phyloP scores from a whole-genome alignment of 495 filamentous ascomycete genomes.

The Schizothecium vesticola region DNA sequence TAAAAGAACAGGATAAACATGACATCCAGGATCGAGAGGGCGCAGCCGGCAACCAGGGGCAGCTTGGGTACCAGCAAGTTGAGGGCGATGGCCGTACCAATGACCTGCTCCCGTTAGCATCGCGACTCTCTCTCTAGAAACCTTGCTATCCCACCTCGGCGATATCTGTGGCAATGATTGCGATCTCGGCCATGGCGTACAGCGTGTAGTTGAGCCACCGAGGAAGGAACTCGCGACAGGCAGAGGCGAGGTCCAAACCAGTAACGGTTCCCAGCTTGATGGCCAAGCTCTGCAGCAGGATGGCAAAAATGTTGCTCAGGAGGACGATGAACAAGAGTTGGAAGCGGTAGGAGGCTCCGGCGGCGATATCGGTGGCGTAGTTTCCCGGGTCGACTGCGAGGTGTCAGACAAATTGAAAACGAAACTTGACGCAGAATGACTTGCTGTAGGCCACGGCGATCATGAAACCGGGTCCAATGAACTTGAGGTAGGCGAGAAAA shows the following conservation, averaged over 20 bases:
- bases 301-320: conserved; percentile 30
- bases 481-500: conserved; percentile 62
- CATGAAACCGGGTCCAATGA: conserved; percentile 84
- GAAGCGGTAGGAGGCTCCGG: conserved; percentile 28
- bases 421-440: conserved; percentile 19
- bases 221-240: conserved; percentile 25
- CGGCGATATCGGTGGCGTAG: conserved; percentile 30
- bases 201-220: conserved; percentile 28
- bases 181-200: conserved; percentile 26
- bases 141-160: conserved; percentile 53
- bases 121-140: neutral
- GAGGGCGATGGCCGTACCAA: conserved; percentile 86
- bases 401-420: neutral
- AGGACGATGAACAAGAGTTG: conserved; percentile 29
- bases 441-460: conserved; percentile 63
- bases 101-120: conserved; percentile 51
- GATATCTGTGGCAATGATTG: conserved; percentile 46
- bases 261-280: conserved; percentile 31
- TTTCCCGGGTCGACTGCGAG: conserved; percentile 29
- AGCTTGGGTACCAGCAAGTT: conserved; percentile 73
- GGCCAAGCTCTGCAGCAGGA: conserved; percentile 27
- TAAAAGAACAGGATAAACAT: conserved; percentile 84
- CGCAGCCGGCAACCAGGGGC: conserved; percentile 81
- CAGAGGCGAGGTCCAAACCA: conserved; percentile 26
- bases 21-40: conserved; percentile 78